Evolutionary conservation across 129 eudicot species (phyloP).

Genomic region (Centaurea solstitialis): DNA sequence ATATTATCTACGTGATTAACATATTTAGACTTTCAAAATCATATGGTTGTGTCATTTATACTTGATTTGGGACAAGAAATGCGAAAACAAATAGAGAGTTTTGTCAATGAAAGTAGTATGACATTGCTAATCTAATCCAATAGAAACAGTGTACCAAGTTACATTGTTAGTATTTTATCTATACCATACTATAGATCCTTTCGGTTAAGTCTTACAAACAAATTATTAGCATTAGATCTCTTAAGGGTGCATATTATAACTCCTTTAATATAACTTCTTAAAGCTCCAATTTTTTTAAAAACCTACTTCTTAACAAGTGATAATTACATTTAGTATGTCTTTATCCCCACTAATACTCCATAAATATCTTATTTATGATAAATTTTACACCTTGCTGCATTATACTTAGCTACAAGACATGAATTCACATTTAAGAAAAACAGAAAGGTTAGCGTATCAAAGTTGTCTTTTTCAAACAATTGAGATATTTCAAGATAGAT

Average conservation of each 20-base stretch:
- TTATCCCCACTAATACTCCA: neutral
- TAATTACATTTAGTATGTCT: too few species aligned
- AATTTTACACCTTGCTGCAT: too few species aligned
- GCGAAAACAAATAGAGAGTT: too few species aligned
- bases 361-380: too few species aligned
- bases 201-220: too few species aligned
- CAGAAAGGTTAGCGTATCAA: neutral
- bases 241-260: neutral
- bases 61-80: neutral
- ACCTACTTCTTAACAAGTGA: neutral
- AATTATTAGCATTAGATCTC: too few species aligned
- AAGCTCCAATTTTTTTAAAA: neutral
- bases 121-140: neutral
- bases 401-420: too few species aligned
- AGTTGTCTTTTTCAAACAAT: neutral
- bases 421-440: neutral
- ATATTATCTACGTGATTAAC: neutral
- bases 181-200: too few species aligned
- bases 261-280: too few species aligned
- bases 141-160: neutral
- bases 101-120: neutral
- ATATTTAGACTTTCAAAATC: neutral
- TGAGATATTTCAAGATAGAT: neutral
- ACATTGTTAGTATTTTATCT: too few species aligned
- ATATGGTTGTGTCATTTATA: neutral